Conservation (phyloP, 768 basidiomycete genomes). For the Dioszegia crocea region DNA sequence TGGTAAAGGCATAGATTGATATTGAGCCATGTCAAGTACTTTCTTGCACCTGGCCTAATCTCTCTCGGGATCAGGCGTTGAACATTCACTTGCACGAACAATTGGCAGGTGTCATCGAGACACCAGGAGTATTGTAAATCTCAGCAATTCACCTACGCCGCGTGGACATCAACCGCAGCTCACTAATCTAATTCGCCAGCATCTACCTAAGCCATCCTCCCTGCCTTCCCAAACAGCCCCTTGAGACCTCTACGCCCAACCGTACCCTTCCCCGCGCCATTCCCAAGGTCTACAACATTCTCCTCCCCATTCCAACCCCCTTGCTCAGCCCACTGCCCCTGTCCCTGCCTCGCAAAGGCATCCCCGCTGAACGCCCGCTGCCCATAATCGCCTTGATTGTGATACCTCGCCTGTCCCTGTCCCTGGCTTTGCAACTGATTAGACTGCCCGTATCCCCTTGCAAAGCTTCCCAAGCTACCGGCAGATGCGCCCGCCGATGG, state of each 20-base stretch:
- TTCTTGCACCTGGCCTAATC: no score
- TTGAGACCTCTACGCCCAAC: slow-evolving; percentile 26
- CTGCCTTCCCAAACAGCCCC: slow-evolving; percentile 34
- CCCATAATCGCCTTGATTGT: neutral
- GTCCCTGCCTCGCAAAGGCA: neutral
- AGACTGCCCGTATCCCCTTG: neutral
- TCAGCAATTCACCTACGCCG: no score
- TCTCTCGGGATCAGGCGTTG: no score
- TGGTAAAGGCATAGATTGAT: no score
- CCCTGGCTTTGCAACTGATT: neutral
- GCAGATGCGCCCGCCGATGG: slow-evolving; percentile 2
- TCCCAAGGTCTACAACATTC: slow-evolving; percentile 5
- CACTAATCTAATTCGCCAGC: neutral
- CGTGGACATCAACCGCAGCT: no score
- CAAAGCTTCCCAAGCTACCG: slow-evolving; percentile 3
- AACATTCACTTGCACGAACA: no score
- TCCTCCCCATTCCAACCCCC: neutral
- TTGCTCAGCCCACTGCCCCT: neutral
- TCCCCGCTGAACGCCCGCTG: neutral
- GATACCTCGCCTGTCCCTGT: neutral
- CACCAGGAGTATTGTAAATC: no score
- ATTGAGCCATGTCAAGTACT: no score
- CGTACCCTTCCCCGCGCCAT: slow-evolving; percentile 5
- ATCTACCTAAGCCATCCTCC: slow-evolving; percentile 16
- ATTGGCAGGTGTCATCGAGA: no score